These are phyloP conservation scores for Pseudocercospora fuligena DNA, from an alignment of 2,329 filamentous ascomycete genomes.

Conservation along the genomic window DNA sequence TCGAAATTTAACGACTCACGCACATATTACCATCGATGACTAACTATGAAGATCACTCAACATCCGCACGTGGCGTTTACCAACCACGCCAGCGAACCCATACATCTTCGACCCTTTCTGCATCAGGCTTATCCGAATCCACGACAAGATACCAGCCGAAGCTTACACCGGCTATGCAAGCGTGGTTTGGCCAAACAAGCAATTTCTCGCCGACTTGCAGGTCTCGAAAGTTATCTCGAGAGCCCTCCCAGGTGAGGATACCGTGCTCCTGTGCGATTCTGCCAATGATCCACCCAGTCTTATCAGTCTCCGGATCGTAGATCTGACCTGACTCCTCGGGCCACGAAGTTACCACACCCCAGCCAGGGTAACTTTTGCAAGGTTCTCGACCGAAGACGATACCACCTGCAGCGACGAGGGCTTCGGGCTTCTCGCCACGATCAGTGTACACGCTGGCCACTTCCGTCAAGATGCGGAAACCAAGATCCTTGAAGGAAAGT, in stretches of 20 bases:
- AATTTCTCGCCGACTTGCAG: slow-evolving; percentile 69
- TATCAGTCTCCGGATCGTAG: slow-evolving; percentile 46
- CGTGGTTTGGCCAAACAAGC: slow-evolving; percentile 78
- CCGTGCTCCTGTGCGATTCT: slow-evolving; percentile 80
- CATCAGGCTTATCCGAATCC: slow-evolving; percentile 63
- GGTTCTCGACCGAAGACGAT: slow-evolving; percentile 75
- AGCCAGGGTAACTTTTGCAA: slow-evolving; percentile 72
- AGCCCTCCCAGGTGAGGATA: slow-evolving; percentile 65
- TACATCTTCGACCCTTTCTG: slow-evolving; percentile 70
- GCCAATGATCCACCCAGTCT: slow-evolving; percentile 68
- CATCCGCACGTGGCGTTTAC: slow-evolving; percentile 47
- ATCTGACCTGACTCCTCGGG: slow-evolving; percentile 38
- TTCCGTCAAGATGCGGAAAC: slow-evolving; percentile 71
- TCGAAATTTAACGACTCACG: slow-evolving; percentile 9
- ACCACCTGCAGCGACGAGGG: slow-evolving; percentile 69
- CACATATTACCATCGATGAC: slow-evolving; percentile 28
- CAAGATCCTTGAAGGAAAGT: slow-evolving; percentile 62
- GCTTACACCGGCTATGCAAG: slow-evolving; percentile 74
- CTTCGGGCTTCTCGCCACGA: slow-evolving; percentile 63
- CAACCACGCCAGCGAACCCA: slow-evolving; percentile 75
- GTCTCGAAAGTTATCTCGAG: slow-evolving; percentile 47
- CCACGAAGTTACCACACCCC: slow-evolving; percentile 71
- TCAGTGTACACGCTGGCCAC: slow-evolving; percentile 70
- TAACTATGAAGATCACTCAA: not conserved
- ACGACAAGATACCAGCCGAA: slow-evolving; percentile 77